Percentiles rank a stretch among this genome's conserved stretches.
Conservation (phyloP, 495 filamentous ascomycete species). For the Penicillium pancosmium region DNA sequence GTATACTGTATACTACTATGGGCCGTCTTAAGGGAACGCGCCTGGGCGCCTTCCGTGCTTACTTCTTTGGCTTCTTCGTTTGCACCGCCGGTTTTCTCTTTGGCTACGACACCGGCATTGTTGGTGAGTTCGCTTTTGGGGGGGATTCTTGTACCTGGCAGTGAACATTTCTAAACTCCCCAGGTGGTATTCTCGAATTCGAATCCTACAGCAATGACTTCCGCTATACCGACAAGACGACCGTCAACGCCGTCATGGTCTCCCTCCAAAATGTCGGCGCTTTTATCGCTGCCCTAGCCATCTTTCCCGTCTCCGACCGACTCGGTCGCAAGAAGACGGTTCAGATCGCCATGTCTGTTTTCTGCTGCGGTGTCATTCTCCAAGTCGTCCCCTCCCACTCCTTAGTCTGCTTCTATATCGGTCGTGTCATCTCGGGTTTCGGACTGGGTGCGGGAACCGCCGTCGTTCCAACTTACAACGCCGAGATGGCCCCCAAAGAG, state of each 20-base stretch:
- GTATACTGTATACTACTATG: slow-evolving; percentile 12
- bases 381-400: slow-evolving; percentile 47
- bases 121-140: slow-evolving; percentile 19
- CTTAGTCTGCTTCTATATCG: slow-evolving; percentile 48
- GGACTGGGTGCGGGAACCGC: slow-evolving; percentile 57
- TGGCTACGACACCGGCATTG: slow-evolving; percentile 35
- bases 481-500: slow-evolving; percentile 57
- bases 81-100: slow-evolving; percentile 32
- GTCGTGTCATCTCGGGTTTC: slow-evolving; percentile 55
- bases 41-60: slow-evolving; percentile 31
- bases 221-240: slow-evolving; percentile 30
- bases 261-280: slow-evolving; percentile 33
- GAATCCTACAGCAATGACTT: slow-evolving; percentile 28
- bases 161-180: neutral
- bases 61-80: slow-evolving; percentile 33
- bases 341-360: slow-evolving; percentile 41
- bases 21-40: slow-evolving; percentile 23
- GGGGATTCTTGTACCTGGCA: neutral
- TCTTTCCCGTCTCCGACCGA: slow-evolving; percentile 43
- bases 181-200: slow-evolving; percentile 31
- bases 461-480: slow-evolving; percentile 56
- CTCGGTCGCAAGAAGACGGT: slow-evolving; percentile 50
- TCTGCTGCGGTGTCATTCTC: slow-evolving; percentile 46
- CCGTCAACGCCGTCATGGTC: slow-evolving; percentile 33
- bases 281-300: slow-evolving; percentile 39